These are phyloP conservation scores for Penicillium janthinellum DNA, from an alignment of 2,329 filamentous ascomycete genomes.

Conservation along the genomic window DNA sequence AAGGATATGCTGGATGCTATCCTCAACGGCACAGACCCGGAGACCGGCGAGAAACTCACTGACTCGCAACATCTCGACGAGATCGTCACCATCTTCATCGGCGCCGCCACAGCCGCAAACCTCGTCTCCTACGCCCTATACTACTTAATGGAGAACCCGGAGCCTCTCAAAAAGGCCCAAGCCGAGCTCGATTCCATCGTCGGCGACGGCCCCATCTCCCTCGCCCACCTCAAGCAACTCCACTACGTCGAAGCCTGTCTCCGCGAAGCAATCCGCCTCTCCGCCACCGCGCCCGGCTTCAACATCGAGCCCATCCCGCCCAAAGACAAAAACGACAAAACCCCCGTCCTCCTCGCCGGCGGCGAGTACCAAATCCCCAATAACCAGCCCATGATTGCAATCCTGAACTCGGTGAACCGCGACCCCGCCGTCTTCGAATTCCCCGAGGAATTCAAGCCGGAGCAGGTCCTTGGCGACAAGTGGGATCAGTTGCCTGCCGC, in stretches of 20 bases:
- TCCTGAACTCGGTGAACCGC: slow-evolving; percentile 59
- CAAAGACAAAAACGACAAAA: slow-evolving; percentile 43
- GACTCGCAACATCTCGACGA: slow-evolving; percentile 66
- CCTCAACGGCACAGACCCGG: slow-evolving; percentile 60
- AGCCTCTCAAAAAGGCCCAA: slow-evolving; percentile 61
- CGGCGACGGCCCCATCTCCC: slow-evolving; percentile 31
- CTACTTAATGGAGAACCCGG: slow-evolving; percentile 63
- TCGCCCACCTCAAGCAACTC: slow-evolving; percentile 63
- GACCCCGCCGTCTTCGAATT: slow-evolving; percentile 66
- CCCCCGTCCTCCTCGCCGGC: slow-evolving; percentile 51
- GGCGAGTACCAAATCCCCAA: slow-evolving; percentile 63
- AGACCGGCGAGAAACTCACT: slow-evolving; percentile 59
- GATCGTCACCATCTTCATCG: slow-evolving; percentile 63
- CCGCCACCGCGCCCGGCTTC: slow-evolving; percentile 62
- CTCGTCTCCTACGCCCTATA: slow-evolving; percentile 67
- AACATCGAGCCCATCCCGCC: slow-evolving; percentile 56
- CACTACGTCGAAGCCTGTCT: slow-evolving; percentile 68
- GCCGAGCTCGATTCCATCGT: slow-evolving; percentile 61
- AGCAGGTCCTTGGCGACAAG: slow-evolving; percentile 70
- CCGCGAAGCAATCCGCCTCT: slow-evolving; percentile 66
- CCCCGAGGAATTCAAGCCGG: slow-evolving; percentile 66
- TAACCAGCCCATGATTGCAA: slow-evolving; percentile 52
- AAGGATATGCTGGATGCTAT: slow-evolving; percentile 63
- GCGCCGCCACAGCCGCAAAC: slow-evolving; percentile 71
- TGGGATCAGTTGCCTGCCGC: slow-evolving; percentile 65